A percentile compares a stretch with the other conserved stretches of the same genome.
These are phyloP conservation scores for Botrytis galanthina DNA, from an alignment of 2,329 filamentous ascomycete species.

Conservation along the genomic window DNA sequence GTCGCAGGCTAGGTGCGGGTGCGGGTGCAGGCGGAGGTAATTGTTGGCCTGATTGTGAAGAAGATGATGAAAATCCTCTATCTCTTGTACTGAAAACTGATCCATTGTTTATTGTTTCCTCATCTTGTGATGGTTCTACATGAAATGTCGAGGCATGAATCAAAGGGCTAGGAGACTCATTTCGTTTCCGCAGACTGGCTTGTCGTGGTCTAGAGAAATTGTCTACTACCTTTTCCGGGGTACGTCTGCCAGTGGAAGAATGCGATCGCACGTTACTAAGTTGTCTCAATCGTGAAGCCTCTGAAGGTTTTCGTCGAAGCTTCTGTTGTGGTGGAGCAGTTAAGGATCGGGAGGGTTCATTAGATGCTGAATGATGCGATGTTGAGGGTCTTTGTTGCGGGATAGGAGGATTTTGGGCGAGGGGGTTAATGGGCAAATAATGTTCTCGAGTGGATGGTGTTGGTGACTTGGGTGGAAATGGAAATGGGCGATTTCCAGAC, in stretches of 20 bases:
- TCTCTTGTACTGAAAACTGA: conserved; percentile 26
- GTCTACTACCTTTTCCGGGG: conserved; percentile 29
- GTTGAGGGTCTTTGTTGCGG: conserved; percentile 29
- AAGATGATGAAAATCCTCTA: conserved; percentile 35
- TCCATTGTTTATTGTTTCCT: conserved; percentile 25
- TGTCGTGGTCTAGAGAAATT: conserved; percentile 37
- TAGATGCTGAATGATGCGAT: conserved; percentile 28
- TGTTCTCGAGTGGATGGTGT: conserved; percentile 20
- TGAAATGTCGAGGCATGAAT: conserved; percentile 30
- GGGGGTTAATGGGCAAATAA: conserved; percentile 6
- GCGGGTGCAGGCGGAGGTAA: conserved; percentile 15
- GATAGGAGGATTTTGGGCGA: conserved; percentile 9
- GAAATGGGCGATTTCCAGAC: conserved; percentile 1
- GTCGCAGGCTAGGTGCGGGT: conserved; percentile 26
- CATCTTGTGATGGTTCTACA: conserved; percentile 28
- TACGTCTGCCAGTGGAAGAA: conserved; percentile 30
- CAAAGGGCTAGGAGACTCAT: conserved; percentile 33
- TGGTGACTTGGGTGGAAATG: conserved; percentile 26
- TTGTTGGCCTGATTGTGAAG: conserved; percentile 32
- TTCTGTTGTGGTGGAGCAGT: conserved; percentile 29
- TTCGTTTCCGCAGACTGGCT: conserved; percentile 31
- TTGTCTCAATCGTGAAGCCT: conserved; percentile 37
- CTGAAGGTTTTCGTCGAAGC: conserved; percentile 35
- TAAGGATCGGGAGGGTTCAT: conserved; percentile 29
- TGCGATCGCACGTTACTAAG: conserved; percentile 37